phyloP scores from a whole-genome alignment of 768 basidiomycete species.

The Russula sp. region DNA sequence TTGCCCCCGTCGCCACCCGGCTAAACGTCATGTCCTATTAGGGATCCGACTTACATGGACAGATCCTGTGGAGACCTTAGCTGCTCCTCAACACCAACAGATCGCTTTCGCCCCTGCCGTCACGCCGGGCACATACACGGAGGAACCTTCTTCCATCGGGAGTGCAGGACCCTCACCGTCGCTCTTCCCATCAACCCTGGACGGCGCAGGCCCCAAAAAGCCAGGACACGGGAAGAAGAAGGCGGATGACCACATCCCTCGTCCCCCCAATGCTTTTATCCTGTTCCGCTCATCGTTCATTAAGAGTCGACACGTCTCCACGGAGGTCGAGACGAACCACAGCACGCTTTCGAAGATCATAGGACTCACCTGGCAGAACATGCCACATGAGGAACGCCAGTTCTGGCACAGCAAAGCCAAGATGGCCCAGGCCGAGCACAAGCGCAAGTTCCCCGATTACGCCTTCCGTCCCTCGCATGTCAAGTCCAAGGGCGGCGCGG shows the following conservation, averaged over 20 bases:
- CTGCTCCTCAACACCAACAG: slow-evolving; percentile 39
- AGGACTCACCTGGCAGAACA: slow-evolving; percentile 77
- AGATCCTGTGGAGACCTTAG: slow-evolving; percentile 40
- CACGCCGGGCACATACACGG: slow-evolving; percentile 57
- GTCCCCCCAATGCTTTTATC: slow-evolving; percentile 84
- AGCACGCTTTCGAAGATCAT: slow-evolving; percentile 83
- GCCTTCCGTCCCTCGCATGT: slow-evolving; percentile 64
- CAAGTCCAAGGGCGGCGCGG: slow-evolving; percentile 38
- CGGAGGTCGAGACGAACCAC: slow-evolving; percentile 77
- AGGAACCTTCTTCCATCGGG: slow-evolving; percentile 41
- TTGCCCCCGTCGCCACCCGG: neutral
- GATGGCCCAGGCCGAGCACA: slow-evolving; percentile 68
- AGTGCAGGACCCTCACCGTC: slow-evolving; percentile 44
- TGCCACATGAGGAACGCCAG: slow-evolving; percentile 71
- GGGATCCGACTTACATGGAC: slow-evolving; percentile 50
- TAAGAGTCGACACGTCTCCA: slow-evolving; percentile 72
- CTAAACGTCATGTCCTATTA: neutral
- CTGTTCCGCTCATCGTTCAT: slow-evolving; percentile 83
- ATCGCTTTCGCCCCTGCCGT: slow-evolving; percentile 59
- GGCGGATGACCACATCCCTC: slow-evolving; percentile 72
- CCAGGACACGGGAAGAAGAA: slow-evolving; percentile 66
- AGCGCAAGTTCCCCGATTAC: slow-evolving; percentile 71
- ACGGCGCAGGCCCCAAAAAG: slow-evolving; percentile 42
- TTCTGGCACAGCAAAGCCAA: slow-evolving; percentile 77
- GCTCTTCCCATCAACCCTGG: slow-evolving; percentile 54